Base-by-base conservation (phyloP, 176 grass and related monocot genomes). In the Metroxylon sagu region DNA sequence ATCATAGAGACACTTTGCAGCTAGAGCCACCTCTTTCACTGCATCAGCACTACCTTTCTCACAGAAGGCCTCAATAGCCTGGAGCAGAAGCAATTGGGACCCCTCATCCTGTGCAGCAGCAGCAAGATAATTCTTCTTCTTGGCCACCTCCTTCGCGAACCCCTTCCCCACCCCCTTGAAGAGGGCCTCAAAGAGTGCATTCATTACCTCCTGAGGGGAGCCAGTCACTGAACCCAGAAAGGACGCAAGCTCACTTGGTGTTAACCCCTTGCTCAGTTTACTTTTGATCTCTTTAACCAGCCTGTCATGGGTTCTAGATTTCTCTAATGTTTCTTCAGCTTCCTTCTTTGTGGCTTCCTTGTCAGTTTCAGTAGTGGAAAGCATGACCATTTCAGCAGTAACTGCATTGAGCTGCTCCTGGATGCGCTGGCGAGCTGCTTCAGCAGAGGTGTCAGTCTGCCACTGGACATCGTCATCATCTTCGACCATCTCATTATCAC, bases 381-480 rank as follows among this genome's bases (percentile, higher is more conserved):
- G 77, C 77, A 90, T 65, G 5, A 96, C 83, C 92, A 96, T 90
- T 56, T 88, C 92, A 16, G 92, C 86, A 61, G 92, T 96, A 4
- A 70, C 87, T 5, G 83, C 83, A 56, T 55, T 88, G 12, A 96
- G 72, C 70, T 96, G 92, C 17, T 96, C 87, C 58, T 76, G 66
- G 59, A 96, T 88, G 12, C 92, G 77, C 14, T 90, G 77, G 53
- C 87, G 77, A 4, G 78, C 87, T 39, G 92, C 92, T 53, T 75
- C 80, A 19, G 71, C 4, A 5, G 92, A 96, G 5, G 92, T 88
- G 54, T 96, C 92, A 7, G 92, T 88, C 69, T 72, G 72, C 87
- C 92, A 97, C 74, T 85, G 31, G 4, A 91, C 81, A 67, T 82
- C 86, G 0, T 87, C 76, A 5, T 82, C 83, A 19, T 82, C 70